phyloP scores from a whole-genome alignment of 352 stramenopile species.

The Peronosclerospora sorghi region DNA sequence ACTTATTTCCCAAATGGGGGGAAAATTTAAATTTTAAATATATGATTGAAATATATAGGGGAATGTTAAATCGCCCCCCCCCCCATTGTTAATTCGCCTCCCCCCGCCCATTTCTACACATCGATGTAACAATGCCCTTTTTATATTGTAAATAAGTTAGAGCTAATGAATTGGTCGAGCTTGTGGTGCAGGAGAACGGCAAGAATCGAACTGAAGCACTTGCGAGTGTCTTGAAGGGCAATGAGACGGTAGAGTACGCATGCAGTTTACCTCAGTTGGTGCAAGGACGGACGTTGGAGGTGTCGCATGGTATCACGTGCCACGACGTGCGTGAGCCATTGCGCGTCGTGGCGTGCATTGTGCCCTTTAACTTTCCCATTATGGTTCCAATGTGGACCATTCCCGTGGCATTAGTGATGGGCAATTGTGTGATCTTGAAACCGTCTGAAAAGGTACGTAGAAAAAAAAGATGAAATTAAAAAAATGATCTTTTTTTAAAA shows the following conservation, averaged over 20 bases:
- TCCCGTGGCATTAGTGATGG: constrained; percentile 92
- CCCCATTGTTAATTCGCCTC: too few species aligned
- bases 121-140: too few species aligned
- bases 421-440: constrained; percentile 96
- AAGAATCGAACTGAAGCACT: constrained; percentile 97
- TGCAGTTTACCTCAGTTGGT: constrained; percentile 87
- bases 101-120: too few species aligned
- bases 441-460: constrained; percentile 91
- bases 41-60: too few species aligned
- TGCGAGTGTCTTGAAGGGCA: constrained; percentile 94
- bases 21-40: too few species aligned
- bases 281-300: constrained; percentile 80
- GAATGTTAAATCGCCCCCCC: too few species aligned
- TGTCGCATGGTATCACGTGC: constrained; percentile 89
- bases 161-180: constrained; percentile 79
- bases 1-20: too few species aligned
- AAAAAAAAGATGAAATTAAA: background rate
- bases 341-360: constrained; percentile 87
- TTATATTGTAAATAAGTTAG: too few species aligned
- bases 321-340: constrained; percentile 88
- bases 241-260: constrained; percentile 97
- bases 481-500: background rate
- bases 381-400: constrained; percentile 98
- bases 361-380: constrained; percentile 96
- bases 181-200: constrained; percentile 93